Evolutionary conservation across 495 filamentous ascomycete species (phyloP), one percentile per base, ranked within the genome.

Genomic region (Hypoxylon fragiforme): DNA sequence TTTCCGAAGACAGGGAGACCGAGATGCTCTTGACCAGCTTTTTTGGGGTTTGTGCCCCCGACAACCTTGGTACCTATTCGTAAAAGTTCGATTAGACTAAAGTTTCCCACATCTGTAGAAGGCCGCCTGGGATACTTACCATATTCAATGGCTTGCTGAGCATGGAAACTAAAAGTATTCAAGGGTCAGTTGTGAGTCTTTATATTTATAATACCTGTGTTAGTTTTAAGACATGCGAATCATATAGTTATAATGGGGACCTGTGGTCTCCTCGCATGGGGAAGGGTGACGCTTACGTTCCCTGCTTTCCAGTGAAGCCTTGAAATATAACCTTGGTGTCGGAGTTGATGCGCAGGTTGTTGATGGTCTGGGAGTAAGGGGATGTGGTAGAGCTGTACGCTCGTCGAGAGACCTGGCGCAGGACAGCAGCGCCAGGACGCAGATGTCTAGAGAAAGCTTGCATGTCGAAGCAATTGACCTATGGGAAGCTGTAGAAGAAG

Each of bases 11-110:
- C 95, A 13, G 94, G 94, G 52, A 85, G 87, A 69, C 87, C 92
- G 45, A 99, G 84, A 78, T 99, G 94, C 61, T 77, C 82, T 45
- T 81, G 75, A 62, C 94, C 94, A 60, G 94, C 94, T 78, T 99
- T 99, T 83, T 95, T 97, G 65, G 94, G 94, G 77, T 97, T 97
- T 69, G 91, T 97, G 66, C 94, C 94, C 70, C 94, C 94, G 57
- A 99, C 91, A 63, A 99, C 90, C 68, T 96, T 92, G 46, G 94
- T 97, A 62, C 92, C 92, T 95, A 67, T 50, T 57, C 36, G 39
- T 48, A 48, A 63, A 70, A n/a, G 77, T 50, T 75, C 73, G 58
- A 35, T 70, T 58, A 67, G 62, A 63, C 40, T 7, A 22, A 14
- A 2, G 31, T 26, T n/a, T 31, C 35, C 32, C 47, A 22, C 15